Evolutionary conservation across 2,329 filamentous ascomycete species (phyloP), one percentile per base, ranked within the genome.

Genomic region (Cladosporium sp.): DNA sequence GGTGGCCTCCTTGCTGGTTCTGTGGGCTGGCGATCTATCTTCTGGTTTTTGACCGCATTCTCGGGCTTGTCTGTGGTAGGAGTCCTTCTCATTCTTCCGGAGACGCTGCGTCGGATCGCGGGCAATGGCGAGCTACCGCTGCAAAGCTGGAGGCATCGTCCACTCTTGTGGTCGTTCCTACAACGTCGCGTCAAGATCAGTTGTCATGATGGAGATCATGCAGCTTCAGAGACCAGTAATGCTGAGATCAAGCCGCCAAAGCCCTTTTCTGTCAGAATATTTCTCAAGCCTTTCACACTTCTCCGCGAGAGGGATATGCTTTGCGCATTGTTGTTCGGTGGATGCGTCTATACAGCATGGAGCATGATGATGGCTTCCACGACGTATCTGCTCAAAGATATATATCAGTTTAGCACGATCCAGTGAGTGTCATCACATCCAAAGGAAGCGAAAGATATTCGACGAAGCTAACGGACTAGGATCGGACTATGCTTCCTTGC

Each of bases 311-410:
- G 29, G 29, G 29, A 32, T 8, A 8, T n/a, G 3, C 29, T 32
- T 3, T 32, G 29, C n/a, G 29, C 29, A 4, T n/a, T 32, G 3
- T 9, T 32, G 29, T 32, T 32, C 15, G 45, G 45, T 17, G 45
- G 18, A 2, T 40, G 34, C 29, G 20, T 39, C 9, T 48, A 48
- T 15, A 48, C 45, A 22, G 45, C 32, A n/a, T 48, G 45, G 45
- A 48, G 45, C 19, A 48, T 48, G 45, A 48, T 48, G 45, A 27
- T 39, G 13, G 30, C 45, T 17, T 15, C 20, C 9, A 48, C 45
- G 20, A 48, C 45, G 5, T 20, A 18, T 17, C 17, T 20, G 4
- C 34, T 48, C 9, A 39, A 48, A 39, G 36, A 27, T 22, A 22
- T 40, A 13, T 40, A 40, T 20, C 18, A n/a, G 15, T 40, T 48